phyloP scores from a whole-genome alignment of 768 basidiomycete genomes.

The Mycena rosella region DNA sequence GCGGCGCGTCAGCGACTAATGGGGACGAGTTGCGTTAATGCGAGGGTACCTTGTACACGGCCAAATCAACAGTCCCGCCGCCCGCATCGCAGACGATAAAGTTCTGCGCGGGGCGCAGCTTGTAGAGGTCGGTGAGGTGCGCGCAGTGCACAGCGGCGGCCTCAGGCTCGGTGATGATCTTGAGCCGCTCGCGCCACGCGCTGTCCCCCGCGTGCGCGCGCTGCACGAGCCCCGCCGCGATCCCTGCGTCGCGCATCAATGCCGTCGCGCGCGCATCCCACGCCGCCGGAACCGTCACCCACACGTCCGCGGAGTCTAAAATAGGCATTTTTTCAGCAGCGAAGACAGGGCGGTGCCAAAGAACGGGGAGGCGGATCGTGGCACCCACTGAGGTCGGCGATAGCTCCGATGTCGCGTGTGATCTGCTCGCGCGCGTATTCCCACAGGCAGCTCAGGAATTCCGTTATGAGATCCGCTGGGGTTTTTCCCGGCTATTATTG shows the following conservation, averaged over 20 bases:
- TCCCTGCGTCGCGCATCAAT: slow-evolving; percentile 24
- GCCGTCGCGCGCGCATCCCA: slow-evolving; percentile 28
- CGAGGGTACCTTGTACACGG: slow-evolving; percentile 67
- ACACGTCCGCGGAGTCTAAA: slow-evolving; percentile 31
- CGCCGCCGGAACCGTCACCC: slow-evolving; percentile 30
- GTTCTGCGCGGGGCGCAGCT: slow-evolving; percentile 82
- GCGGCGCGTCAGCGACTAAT: slow-evolving; percentile 27
- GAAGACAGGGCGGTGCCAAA: not conserved
- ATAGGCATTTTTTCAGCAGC: slow-evolving; percentile 18
- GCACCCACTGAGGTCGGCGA: slow-evolving; percentile 83
- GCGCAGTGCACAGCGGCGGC: slow-evolving; percentile 95
- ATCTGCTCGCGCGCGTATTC: slow-evolving; percentile 90
- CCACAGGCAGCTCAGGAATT: slow-evolving; percentile 88
- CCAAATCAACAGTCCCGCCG: slow-evolving; percentile 66
- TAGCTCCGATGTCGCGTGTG: slow-evolving; percentile 86
- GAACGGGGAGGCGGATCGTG: not conserved
- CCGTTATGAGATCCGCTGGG: slow-evolving; percentile 83
- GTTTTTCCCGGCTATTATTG: slow-evolving; percentile 74
- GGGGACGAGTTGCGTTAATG: not conserved
- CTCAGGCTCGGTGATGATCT: slow-evolving; percentile 87
- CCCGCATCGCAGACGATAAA: slow-evolving; percentile 96
- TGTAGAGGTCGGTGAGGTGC: slow-evolving; percentile 83
- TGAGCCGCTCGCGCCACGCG: slow-evolving; percentile 83
- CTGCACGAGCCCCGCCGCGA: slow-evolving; percentile 26
- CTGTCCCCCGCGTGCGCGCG: slow-evolving; percentile 68